Base-by-base conservation (phyloP, 2,329 filamentous ascomycete genomes). In the Helotiales sp. region DNA sequence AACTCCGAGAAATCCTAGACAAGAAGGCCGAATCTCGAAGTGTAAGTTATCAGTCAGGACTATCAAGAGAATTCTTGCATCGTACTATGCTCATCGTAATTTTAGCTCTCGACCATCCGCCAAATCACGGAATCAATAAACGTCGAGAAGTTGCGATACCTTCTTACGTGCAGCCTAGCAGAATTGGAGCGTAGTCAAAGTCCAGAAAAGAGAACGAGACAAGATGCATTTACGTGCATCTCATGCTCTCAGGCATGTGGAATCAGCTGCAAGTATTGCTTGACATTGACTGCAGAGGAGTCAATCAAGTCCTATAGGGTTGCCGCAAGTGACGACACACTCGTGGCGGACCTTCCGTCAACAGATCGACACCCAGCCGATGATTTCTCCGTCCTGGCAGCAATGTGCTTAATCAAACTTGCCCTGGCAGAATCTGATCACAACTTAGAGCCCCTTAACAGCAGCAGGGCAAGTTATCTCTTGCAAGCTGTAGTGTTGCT, bases 341-440 rank as follows among this genome's bases (percentile, higher is more conserved):
- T 62, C 32, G 70, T 74, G 22, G 71, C 72, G 52, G 69, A 69
- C 15, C 68, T 78, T 13, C 69, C 77, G 2, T 66, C 69, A 28
- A 78, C 77, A 10, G 77, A 78, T 63, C 68, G 71, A 60, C 77
- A 78, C 63, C 77, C 77, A 49, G 75, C 75, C 28, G 77, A 78
- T 67, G 77, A 78, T 63, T 68, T 77, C 34, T 69, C 68, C 45
- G 63, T 78, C 15, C 57, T 78, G 47, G 71, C 75, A 40, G 73
- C 75, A 13, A 77, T 75, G 67, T 75, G 73, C 61, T 67, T 78
- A 22, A 66, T 77, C 32, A 78, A 78, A 57, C 68, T 77, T 24
- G 68, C 72, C 3, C 60, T 71, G n/a, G 58, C 67, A 2, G 55
- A 67, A 6, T 17, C 43, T 30, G 49, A 57, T 4, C 40, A 62